A percentile compares a stretch with the other conserved stretches of the same genome.
Conservation (phyloP, 2,329 filamentous ascomycete species). For the Chrysoporthe deuterocubensis region DNA sequence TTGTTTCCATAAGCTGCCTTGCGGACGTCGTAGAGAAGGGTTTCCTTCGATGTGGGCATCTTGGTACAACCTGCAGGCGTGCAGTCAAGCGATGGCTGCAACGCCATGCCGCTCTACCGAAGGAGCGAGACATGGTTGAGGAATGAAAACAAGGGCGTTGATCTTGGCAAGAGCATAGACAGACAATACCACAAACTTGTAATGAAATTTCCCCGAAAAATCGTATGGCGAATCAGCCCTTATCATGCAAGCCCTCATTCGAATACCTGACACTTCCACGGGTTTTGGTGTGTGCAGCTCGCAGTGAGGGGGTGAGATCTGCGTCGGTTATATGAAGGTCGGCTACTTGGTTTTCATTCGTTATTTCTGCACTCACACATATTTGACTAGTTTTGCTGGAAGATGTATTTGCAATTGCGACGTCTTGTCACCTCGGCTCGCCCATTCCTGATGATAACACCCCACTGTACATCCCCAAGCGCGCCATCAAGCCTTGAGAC, state of each 20-base stretch:
- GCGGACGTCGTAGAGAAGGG: conserved; percentile 43
- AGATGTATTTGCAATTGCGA: background rate
- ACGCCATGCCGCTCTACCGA: conserved; percentile 7
- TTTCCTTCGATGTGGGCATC: conserved; percentile 35
- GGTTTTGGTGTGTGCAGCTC: background rate
- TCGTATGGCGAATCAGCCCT: background rate
- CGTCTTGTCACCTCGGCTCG: background rate
- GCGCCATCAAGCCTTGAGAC: too few relatives aligned
- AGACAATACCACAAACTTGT: background rate
- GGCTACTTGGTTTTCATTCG: conserved; percentile 7
- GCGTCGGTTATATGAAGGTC: conserved; percentile 12
- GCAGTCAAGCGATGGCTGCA: background rate
- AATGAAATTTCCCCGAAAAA: background rate
- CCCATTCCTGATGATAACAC: too few relatives aligned
- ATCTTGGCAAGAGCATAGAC: background rate
- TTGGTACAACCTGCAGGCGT: background rate
- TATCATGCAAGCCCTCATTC: background rate
- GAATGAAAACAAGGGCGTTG: background rate
- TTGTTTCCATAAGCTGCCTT: conserved; percentile 67
- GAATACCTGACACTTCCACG: background rate
- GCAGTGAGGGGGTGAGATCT: background rate
- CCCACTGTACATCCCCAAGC: background rate
- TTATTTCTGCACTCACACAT: background rate
- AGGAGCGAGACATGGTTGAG: conserved; percentile 15
- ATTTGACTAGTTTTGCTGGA: background rate